A percentile compares a stretch with the other conserved stretches of the same genome.
Evolutionary conservation across 2,329 filamentous ascomycete species (phyloP).

Genomic region (Fusarium coicis): DNA sequence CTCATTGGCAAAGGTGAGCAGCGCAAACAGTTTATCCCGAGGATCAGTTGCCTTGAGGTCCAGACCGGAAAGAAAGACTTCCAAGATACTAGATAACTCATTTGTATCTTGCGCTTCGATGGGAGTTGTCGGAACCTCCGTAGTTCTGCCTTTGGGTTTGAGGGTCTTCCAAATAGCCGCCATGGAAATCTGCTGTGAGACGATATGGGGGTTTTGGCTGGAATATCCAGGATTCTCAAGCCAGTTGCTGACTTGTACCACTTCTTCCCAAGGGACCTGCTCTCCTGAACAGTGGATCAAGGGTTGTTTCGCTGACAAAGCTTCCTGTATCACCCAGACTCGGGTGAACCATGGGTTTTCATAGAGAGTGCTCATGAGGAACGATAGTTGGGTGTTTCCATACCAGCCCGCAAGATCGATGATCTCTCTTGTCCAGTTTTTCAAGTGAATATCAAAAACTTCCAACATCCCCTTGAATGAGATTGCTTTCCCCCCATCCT

Average conservation of each 20-base stretch:
- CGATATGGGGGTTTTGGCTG: slow-evolving; percentile 16
- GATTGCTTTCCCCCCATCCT: not conserved
- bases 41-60: slow-evolving; percentile 34
- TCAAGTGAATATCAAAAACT: slow-evolving; percentile 12
- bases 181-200: slow-evolving; percentile 20
- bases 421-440: slow-evolving; percentile 8
- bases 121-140: not conserved
- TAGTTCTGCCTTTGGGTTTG: slow-evolving; percentile 1
- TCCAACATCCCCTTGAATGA: slow-evolving; percentile 28
- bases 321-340: slow-evolving; percentile 34
- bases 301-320: slow-evolving; percentile 1
- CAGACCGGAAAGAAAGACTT: slow-evolving; percentile 23
- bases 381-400: slow-evolving; percentile 12
- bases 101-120: not conserved
- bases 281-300: slow-evolving; percentile 8
- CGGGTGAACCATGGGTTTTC: slow-evolving; percentile 30
- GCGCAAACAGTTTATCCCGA: slow-evolving; percentile 26
- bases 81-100: slow-evolving; percentile 10
- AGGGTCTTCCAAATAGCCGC: slow-evolving; percentile 27
- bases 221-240: slow-evolving; percentile 3
- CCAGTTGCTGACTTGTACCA: slow-evolving; percentile 14
- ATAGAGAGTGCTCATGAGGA: slow-evolving; percentile 25
- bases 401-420: slow-evolving; percentile 34
- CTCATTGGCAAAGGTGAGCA: slow-evolving; percentile 29
- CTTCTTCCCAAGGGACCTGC: slow-evolving; percentile 16